Evolutionary conservation across 805 yeast species (phyloP).

Genomic region (Zygoascus flipseniorum): DNA sequence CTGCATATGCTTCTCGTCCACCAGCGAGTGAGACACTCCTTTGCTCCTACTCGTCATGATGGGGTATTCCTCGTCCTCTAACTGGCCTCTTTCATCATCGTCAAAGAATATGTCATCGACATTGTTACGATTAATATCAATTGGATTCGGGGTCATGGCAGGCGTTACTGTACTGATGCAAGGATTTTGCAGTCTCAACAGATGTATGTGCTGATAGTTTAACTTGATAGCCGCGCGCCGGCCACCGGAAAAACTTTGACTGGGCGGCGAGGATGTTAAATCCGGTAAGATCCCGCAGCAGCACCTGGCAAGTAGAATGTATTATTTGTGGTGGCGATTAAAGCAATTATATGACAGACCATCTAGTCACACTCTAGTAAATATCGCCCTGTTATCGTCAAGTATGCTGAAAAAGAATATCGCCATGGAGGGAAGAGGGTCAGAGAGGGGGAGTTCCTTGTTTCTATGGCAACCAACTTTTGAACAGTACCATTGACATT

Average conservation of each 20-base stretch:
- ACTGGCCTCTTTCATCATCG: neutral
- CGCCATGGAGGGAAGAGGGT: neutral
- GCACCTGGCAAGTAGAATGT: too few species aligned
- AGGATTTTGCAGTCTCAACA: too few species aligned
- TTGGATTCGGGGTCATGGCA: neutral
- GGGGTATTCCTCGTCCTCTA: slow-evolving; percentile 4
- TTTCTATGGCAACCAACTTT: neutral
- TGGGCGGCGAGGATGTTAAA: too few species aligned
- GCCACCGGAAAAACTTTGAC: neutral
- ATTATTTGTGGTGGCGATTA: too few species aligned
- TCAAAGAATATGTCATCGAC: neutral
- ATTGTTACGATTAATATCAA: neutral
- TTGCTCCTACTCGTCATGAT: neutral
- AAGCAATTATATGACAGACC: too few species aligned
- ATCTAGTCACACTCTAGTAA: too few species aligned
- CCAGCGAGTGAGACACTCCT: slow-evolving; percentile 38
- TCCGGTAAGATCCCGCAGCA: too few species aligned
- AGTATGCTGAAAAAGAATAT: neutral
- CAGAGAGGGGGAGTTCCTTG: too few species aligned
- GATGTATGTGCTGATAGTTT: too few species aligned
- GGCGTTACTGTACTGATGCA: neutral
- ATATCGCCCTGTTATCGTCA: too few species aligned
- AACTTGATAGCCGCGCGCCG: neutral
- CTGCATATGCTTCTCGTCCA: slow-evolving; percentile 54
- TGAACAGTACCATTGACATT: neutral